Evolutionary conservation across 805 yeast genomes (phyloP).

Genomic region (Candida pseudofarinosa): DNA sequence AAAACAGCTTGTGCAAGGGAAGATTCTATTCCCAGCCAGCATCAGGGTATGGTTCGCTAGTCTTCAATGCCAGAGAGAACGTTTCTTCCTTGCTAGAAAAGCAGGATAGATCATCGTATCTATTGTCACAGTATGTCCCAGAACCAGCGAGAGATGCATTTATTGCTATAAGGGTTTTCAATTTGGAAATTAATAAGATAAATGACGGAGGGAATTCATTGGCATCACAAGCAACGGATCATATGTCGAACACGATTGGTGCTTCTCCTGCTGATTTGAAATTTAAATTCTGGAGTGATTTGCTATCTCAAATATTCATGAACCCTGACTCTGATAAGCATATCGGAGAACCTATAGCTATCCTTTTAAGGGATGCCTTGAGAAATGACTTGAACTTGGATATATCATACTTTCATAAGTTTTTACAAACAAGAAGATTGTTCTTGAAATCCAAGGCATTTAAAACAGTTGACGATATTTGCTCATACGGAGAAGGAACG

Average conservation of each 20-base stretch:
- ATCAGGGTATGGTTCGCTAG: slow-evolving; percentile 6
- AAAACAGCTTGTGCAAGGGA: neutral
- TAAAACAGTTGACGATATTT: slow-evolving; percentile 50
- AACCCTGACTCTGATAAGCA: slow-evolving; percentile 28
- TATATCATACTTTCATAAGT: slow-evolving; percentile 51
- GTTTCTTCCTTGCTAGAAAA: slow-evolving; percentile 42
- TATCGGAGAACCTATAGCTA: slow-evolving; percentile 61
- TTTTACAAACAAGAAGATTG: slow-evolving; percentile 54
- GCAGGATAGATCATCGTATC: slow-evolving; percentile 58
- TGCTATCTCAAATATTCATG: slow-evolving; percentile 44
- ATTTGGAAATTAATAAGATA: slow-evolving; percentile 57
- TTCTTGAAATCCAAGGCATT: slow-evolving; percentile 48
- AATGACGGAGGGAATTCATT: slow-evolving; percentile 25
- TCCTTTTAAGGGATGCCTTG: slow-evolving; percentile 54
- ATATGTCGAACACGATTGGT: slow-evolving; percentile 29
- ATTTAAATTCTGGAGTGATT: slow-evolving; percentile 72
- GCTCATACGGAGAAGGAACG: slow-evolving; percentile 77
- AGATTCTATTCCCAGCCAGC: neutral
- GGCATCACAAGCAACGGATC: slow-evolving; percentile 28
- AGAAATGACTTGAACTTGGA: slow-evolving; percentile 49
- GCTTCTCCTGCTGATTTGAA: slow-evolving; percentile 47
- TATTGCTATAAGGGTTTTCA: slow-evolving; percentile 62
- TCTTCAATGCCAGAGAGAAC: slow-evolving; percentile 34
- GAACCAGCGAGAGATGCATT: slow-evolving; percentile 57
- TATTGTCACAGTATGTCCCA: slow-evolving; percentile 69